A percentile compares a stretch with the other conserved stretches of the same genome.
phyloP scores from a whole-genome alignment of 805 yeast species.

The Wickerhamiella cacticola region DNA sequence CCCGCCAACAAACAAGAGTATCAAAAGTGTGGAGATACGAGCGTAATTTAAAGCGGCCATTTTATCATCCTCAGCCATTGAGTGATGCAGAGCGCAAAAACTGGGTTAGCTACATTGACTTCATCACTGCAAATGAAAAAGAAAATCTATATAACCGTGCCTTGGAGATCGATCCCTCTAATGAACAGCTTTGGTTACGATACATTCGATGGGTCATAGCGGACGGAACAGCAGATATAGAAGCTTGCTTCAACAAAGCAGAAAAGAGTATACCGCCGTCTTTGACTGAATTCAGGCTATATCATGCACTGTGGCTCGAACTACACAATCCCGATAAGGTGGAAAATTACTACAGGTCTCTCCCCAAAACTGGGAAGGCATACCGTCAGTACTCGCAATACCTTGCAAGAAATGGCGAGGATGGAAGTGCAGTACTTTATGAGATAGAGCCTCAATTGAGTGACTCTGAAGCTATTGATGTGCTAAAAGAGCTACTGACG shows the following conservation, averaged over 20 bases:
- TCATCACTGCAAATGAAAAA: conserved; percentile 35
- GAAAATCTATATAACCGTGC: conserved; percentile 57
- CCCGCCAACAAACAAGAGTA: conserved; percentile 40
- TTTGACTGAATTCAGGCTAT: conserved; percentile 22
- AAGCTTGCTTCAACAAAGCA: conserved; percentile 42
- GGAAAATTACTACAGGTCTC: conserved; percentile 17
- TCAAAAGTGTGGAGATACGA: conserved; percentile 62
- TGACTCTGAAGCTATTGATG: background rate
- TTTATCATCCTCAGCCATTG: conserved; percentile 42
- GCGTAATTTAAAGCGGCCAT: conserved; percentile 42
- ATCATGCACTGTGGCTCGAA: conserved; percentile 27
- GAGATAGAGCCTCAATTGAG: background rate
- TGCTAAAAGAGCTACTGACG: conserved; percentile 13
- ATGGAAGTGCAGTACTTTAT: background rate
- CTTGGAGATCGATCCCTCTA: conserved; percentile 40
- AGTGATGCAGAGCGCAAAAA: conserved; percentile 34
- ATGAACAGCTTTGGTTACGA: conserved; percentile 54
- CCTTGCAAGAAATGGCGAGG: background rate
- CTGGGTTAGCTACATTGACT: conserved; percentile 57
- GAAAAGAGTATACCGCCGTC: conserved; percentile 28
- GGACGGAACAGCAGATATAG: conserved; percentile 17
- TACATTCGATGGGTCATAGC: conserved; percentile 45
- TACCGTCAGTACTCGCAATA: conserved; percentile 3
- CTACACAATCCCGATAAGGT: conserved; percentile 19
- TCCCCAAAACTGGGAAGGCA: background rate